Base-by-base conservation (phyloP, 805 yeast genomes). In the Ogataea neopini region DNA sequence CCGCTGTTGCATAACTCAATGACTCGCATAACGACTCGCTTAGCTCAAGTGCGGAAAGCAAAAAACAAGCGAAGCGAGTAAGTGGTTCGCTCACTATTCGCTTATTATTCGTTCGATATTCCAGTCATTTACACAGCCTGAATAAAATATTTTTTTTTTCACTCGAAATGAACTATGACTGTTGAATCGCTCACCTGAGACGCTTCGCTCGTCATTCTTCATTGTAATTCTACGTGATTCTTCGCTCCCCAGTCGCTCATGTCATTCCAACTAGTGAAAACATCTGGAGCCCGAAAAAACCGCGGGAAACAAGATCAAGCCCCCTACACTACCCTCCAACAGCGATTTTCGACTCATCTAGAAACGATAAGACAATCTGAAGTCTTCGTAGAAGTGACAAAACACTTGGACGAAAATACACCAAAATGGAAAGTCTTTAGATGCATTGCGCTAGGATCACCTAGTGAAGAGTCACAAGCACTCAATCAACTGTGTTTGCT, bases 401-500 rank as follows among this genome's bases (percentile, higher is more conserved):
- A 49, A 39, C 37, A 49, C 39, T 13, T 49, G 38, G 18, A 49
- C 49, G 22, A 39, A 37, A 45, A 41, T 44, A 13, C 23, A 10
- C 15, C 33, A 18, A 18, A 13, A 33, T 56, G 52, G 47, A 38
- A 34, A 9, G 37, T n/a, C 7, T 26, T 62, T 17, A 49, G 67
- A 25, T 67, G 71, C 45, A 43, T 67, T 4, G 71, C 68, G 1
- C 43, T 67, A 9, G 71, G 71, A 0, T 54, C 63, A 2, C 54
- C 63, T 2, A 20, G 48, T 3, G 35, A 29, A 6, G 64, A 63
- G 8, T 20, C 44, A 1, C 56, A 53, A 17, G 62, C 70, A 8
- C 26, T 64, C 22, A 56, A 51, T 43, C 72, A 68, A 35, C 52
- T 65, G 19, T 58, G 62, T 28, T 47, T 63, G 9, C 39, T 68